These are phyloP conservation scores for Phlyctochytrium arcticum DNA, from an alignment of 192 early-diverging fungal species.

Conservation along the genomic window DNA sequence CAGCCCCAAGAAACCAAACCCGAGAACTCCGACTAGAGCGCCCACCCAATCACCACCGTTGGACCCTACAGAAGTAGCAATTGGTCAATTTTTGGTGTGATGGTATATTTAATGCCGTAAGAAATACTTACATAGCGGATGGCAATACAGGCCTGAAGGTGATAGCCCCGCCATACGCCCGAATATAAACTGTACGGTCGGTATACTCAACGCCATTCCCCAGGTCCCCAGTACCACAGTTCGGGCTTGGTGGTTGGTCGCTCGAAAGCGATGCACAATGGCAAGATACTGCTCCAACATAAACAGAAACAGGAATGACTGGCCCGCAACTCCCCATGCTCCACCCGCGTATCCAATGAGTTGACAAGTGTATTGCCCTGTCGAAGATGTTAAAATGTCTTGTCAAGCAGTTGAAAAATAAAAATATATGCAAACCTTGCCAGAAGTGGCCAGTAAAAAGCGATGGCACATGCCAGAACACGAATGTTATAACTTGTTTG, in stretches of 20 bases:
- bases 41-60: neutral
- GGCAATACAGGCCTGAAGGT: neutral
- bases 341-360: neutral
- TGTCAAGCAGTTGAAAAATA: no score
- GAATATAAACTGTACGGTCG: neutral
- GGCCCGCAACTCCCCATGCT: neutral
- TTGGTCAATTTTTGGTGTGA: no score
- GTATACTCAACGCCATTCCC: neutral
- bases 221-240: neutral
- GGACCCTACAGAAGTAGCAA: neutral
- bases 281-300: neutral
- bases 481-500: neutral
- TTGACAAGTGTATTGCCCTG: neutral
- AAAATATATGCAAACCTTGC: neutral
- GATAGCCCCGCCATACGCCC: neutral
- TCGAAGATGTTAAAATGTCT: no score
- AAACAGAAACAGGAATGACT: neutral
- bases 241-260: neutral
- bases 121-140: neutral
- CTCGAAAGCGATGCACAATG: neutral
- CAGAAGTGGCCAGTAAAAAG: neutral
- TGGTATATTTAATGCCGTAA: no score
- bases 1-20: neutral
- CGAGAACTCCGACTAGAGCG: neutral
- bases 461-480: neutral